These are phyloP conservation scores for Gonapodya sp. DNA, from an alignment of 192 early-diverging fungal genomes.

Conservation along the genomic window DNA sequence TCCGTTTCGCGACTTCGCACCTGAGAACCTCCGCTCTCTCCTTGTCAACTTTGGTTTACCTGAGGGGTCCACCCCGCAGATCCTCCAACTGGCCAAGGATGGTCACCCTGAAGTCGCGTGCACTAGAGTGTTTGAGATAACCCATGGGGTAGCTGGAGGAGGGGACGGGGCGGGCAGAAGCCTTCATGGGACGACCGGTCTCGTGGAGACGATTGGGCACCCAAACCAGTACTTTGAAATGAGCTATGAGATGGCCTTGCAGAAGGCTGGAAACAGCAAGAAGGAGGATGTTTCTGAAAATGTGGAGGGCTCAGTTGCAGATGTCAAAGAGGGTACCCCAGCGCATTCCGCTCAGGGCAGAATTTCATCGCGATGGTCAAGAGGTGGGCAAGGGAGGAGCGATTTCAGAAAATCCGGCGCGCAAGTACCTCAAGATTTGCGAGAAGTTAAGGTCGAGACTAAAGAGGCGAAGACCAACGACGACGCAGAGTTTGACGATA, in stretches of 20 bases:
- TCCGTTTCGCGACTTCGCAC: slow-evolving; percentile 78
- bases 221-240: slow-evolving; percentile 91
- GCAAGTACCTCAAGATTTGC: not conserved
- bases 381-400: not conserved
- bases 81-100: slow-evolving; percentile 51
- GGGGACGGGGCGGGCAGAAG: not conserved
- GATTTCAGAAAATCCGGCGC: too few relatives aligned
- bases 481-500: not conserved
- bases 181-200: slow-evolving; percentile 14
- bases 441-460: not conserved
- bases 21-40: slow-evolving; percentile 50
- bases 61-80: slow-evolving; percentile 51
- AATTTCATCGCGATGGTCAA: not conserved
- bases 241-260: slow-evolving; percentile 21
- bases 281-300: not conserved
- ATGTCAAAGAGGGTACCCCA: not conserved
- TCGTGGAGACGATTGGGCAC: slow-evolving; percentile 69
- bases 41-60: slow-evolving; percentile 45
- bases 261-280: not conserved
- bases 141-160: slow-evolving; percentile 23
- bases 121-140: slow-evolving; percentile 75
- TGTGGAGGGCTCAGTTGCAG: not conserved
- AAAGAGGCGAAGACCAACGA: not conserved
- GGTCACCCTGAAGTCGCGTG: slow-evolving; percentile 92
- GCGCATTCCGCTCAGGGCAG: not conserved